Base-by-base conservation (phyloP, 257 asterid genomes). In the Paraleonurus japonicus region DNA sequence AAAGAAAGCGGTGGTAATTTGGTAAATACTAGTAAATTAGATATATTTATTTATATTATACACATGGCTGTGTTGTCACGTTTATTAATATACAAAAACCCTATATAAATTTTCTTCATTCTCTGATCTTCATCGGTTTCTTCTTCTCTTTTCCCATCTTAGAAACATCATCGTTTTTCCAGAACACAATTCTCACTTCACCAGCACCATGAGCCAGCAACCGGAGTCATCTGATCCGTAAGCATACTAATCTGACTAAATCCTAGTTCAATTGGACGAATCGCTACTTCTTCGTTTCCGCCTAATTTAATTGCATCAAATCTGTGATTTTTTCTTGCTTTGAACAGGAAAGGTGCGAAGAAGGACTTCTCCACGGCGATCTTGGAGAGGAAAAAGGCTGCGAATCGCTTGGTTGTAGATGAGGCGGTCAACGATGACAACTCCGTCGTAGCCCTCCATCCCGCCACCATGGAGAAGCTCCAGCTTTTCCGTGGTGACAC, bases 391-490 rank as follows among this genome's bases (percentile, higher is more conserved):
- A 90, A 90, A 71, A 90, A 90, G 83, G 87, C 96, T 3, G 84
- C 88, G 3, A 90, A 90, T 76, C 88, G 95, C 30, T 80, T 90
- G 11, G 58, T 90, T 19, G 96, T 90, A 13, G 96, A 90, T 32
- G 96, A 88, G 81, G 96, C 96, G 37, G 95, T 86, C 81, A 86
- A 88, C 82, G 96, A 90, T 75, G 92, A 90, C 69, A 90, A 87
- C 75, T 90, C 96, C 37, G 95, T 90, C 61, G 92, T 90, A 8
- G 55, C 88, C n/a, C 87, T 90, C 61, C 86, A 90, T 77, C 92
- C 96, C 1, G 76, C 68, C 16, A 88, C 96, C 30, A 83, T 90
- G 96, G 96, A 90, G 58, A 90, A 88, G 88, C 96, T 90, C 47
- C 86, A 88, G 78, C 84, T 90, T 72, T 90, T 90, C 83, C 92